These are phyloP conservation scores for Ophiognomonia clavigignenti-juglandacearum DNA, from an alignment of 2,329 filamentous ascomycete genomes.

Conservation along the genomic window DNA sequence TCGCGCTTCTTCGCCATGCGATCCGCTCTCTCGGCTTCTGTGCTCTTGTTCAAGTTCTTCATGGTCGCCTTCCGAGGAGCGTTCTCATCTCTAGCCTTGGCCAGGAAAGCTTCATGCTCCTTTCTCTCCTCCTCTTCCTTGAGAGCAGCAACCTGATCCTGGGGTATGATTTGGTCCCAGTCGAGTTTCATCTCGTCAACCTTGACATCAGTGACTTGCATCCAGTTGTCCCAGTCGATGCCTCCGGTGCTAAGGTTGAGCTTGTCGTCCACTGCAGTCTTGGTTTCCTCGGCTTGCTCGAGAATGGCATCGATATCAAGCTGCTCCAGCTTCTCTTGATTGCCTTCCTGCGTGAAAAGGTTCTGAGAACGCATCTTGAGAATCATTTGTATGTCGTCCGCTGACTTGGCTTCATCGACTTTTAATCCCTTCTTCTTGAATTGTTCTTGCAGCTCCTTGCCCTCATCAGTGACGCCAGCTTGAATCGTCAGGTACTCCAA, in stretches of 20 bases:
- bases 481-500: constrained; percentile 97
- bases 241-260: constrained; percentile 87
- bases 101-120: constrained; percentile 77
- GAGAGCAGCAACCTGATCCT: constrained; percentile 83
- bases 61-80: constrained; percentile 71
- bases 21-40: constrained; percentile 58
- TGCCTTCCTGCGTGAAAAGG: constrained; percentile 97
- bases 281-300: constrained; percentile 93
- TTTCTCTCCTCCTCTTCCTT: constrained; percentile 85
- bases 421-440: constrained; percentile 71
- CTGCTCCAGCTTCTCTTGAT: constrained; percentile 94
- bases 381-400: constrained; percentile 93
- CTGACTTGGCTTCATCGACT: constrained; percentile 78
- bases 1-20: constrained; percentile 62
- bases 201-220: constrained; percentile 97
- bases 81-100: constrained; percentile 77
- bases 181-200: constrained; percentile 75
- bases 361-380: constrained; percentile 97
- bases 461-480: constrained; percentile 92
- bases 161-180: constrained; percentile 98
- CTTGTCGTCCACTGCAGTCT: constrained; percentile 90
- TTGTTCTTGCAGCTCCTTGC: constrained; percentile 70
- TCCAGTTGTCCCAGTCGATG: constrained; percentile 82
- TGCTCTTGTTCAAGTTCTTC: constrained; percentile 47
- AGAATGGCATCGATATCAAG: constrained; percentile 96